Base-by-base conservation (phyloP, 805 yeast genomes). In the Candida ovalis region DNA sequence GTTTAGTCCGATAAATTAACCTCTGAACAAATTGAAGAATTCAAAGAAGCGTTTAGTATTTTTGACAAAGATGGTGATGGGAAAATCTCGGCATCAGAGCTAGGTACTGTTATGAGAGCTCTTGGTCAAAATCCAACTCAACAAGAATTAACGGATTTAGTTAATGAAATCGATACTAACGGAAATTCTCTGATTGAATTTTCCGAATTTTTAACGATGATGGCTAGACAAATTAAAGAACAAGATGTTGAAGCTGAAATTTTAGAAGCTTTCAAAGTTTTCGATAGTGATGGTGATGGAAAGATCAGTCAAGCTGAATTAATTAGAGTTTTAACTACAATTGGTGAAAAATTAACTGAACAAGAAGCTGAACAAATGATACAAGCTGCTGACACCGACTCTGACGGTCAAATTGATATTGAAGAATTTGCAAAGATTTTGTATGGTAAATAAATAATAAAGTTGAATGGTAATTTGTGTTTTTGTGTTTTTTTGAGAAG, bases 61-160 rank as follows among this genome's bases (percentile, higher is more conserved):
- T 94, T 94, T 61, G 99, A 94, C 76, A 90, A 90, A 69, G 96
- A 94, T 68, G 86, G 91, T 64, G 97, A 91, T 70, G 99, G 99
- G 42, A 88, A 89, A 65, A 94, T 94, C 74, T 89, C 97, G 50
- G 88, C 97, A 59, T 81, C 88, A 63, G 99, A 94, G 72, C 78
- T 94, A 58, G 97, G 98, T 56, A 90, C 97, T 3, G 99, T 94
- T 45, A 94, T 94, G 99, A 86, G 99, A 73, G 88, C 97, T n/a
- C 77, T 94, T 64, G 99, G 99, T 45, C 94, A 90, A 70, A 92
- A 92, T 63, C 99, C 99, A 33, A 84, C 96, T 44, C 98, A 94
- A 70, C 83, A 90, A 56, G 99, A 94, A 70, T 85, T 94, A 61
- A 87, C 94, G 48, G 99, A 94, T 67, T 83, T 94, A 86, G 88